Evolutionary conservation across 495 filamentous ascomycete species (phyloP).

Genomic region (Lichina pygmaea): DNA sequence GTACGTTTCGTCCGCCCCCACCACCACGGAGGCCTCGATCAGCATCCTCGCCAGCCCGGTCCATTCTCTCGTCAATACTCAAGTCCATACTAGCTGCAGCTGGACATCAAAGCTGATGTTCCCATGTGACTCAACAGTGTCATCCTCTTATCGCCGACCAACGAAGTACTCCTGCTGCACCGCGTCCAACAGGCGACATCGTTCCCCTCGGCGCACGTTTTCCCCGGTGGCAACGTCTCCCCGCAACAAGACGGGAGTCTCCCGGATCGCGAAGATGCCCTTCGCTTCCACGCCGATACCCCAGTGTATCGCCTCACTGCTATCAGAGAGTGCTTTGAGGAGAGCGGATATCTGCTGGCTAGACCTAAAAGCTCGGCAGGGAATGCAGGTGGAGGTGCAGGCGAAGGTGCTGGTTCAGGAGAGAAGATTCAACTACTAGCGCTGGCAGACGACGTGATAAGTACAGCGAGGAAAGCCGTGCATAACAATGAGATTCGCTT

Average conservation of each 20-base stretch:
- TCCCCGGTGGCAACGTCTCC: constrained; percentile 77
- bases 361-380: constrained; percentile 15
- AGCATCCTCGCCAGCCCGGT: neutral
- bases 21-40: neutral
- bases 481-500: constrained; percentile 36
- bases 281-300: constrained; percentile 34
- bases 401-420: constrained; percentile 21
- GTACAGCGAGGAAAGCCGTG: constrained; percentile 30
- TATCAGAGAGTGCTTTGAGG: constrained; percentile 81
- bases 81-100: neutral
- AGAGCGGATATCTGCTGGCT: constrained; percentile 71
- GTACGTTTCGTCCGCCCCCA: too few relatives aligned
- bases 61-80: neutral
- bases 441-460: too few relatives aligned
- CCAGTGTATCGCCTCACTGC: constrained; percentile 48
- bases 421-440: too few relatives aligned
- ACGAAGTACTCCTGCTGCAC: constrained; percentile 70
- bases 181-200: constrained; percentile 56
- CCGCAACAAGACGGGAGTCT: constrained; percentile 33
- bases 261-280: constrained; percentile 15
- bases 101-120: neutral
- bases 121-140: constrained; percentile 23
- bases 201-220: constrained; percentile 84
- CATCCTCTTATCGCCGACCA: constrained; percentile 58
- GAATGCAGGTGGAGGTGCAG: constrained; percentile 28